Evolutionary conservation across 2,329 filamentous ascomycete species (phyloP).

Genomic region (Aspergillus eucalypticola): DNA sequence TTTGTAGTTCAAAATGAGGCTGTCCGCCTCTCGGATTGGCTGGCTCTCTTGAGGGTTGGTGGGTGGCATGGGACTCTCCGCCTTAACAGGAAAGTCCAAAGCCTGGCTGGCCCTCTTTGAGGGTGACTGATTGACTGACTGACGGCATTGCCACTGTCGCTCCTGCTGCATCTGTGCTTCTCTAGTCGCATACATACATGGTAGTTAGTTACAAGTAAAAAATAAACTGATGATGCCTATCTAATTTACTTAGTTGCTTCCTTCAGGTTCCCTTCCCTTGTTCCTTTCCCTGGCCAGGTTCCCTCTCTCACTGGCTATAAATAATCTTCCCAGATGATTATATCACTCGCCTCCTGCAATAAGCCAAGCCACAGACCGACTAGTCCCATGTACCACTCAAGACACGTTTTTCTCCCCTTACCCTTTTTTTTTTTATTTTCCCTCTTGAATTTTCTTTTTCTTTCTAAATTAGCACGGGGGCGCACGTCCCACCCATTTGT

Average conservation of each 20-base stretch:
- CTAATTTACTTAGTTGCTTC: too few species aligned
- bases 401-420: slow-evolving; percentile 5
- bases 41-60: not conserved
- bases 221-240: too few species aligned
- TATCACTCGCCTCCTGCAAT: not conserved
- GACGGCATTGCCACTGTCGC: not conserved
- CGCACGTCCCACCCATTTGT: slow-evolving; percentile 6
- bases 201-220: too few species aligned
- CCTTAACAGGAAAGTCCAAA: not conserved
- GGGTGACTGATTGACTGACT: not conserved
- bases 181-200: not conserved
- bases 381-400: not conserved
- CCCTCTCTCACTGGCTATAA: not conserved
- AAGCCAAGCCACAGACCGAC: slow-evolving; percentile 8
- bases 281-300: too few species aligned
- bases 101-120: not conserved
- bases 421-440: not conserved
- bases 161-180: not conserved
- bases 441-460: not conserved
- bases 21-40: not conserved
- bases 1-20: slow-evolving; percentile 10
- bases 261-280: too few species aligned
- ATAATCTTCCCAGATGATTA: not conserved
- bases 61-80: not conserved
- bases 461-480: slow-evolving; percentile 10